These are phyloP conservation scores for Penicillium sp. DNA, from an alignment of 2,329 filamentous ascomycete species.

Conservation along the genomic window DNA sequence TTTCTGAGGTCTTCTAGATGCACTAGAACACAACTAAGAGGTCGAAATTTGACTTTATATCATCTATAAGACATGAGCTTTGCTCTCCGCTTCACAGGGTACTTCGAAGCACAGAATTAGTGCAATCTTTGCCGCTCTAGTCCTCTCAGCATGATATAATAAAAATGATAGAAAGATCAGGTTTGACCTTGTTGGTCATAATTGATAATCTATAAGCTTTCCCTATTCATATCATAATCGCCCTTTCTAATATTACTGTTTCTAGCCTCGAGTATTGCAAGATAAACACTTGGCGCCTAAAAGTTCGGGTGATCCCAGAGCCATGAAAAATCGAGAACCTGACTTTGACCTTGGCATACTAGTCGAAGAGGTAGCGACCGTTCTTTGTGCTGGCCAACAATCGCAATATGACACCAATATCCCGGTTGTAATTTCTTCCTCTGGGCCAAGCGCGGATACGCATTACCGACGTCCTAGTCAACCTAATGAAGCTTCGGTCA, in stretches of 20 bases:
- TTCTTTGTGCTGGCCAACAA: constrained; percentile 33
- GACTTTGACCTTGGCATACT: constrained; percentile 38
- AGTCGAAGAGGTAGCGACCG: constrained; percentile 35
- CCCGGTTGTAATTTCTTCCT: constrained; percentile 10
- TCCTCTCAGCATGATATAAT: constrained; percentile 49
- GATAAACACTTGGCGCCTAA: too few relatives aligned
- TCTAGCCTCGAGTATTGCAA: constrained; percentile 45
- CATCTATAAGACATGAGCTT: constrained; percentile 58
- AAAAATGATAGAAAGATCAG: constrained; percentile 55
- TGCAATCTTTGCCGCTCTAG: constrained; percentile 50
- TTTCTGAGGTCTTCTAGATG: constrained; percentile 39
- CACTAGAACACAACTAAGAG: constrained; percentile 44
- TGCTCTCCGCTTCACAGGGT: constrained; percentile 53
- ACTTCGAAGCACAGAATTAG: constrained; percentile 55
- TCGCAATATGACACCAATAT: constrained; percentile 15
- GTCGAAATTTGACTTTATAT: constrained; percentile 58
- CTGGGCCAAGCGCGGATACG: neutral
- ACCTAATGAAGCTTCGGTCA: constrained; percentile 28
- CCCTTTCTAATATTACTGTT: too few relatives aligned
- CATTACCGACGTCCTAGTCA: too few relatives aligned
- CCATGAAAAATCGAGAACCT: constrained; percentile 25
- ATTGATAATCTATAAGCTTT: constrained; percentile 43
- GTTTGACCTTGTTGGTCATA: constrained; percentile 56
- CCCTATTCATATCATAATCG: too few relatives aligned
- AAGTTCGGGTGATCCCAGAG: too few relatives aligned